Conservation (phyloP, 1,284 basidiomycete genomes). For the Exobasidium cylindrosporum region DNA sequence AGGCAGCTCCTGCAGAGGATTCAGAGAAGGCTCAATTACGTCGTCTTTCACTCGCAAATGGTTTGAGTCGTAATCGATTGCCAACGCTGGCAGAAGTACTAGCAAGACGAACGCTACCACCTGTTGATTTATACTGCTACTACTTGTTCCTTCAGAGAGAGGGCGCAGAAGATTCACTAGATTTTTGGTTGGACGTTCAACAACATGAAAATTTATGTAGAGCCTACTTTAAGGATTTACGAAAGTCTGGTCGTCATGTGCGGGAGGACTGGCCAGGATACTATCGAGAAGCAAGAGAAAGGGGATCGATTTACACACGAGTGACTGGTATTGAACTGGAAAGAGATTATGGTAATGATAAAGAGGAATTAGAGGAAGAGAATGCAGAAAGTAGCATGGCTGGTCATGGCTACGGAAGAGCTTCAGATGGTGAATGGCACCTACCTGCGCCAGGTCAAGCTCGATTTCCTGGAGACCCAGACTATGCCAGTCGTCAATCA, state of each 20-base stretch:
- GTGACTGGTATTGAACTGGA: constrained; percentile 68
- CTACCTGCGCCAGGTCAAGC: constrained; percentile 21
- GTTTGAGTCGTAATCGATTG: constrained; percentile 42
- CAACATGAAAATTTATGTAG: constrained; percentile 98
- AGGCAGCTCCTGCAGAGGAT: background rate
- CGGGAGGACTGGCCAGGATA: constrained; percentile 97
- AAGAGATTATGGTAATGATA: constrained; percentile 3
- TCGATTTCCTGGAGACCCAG: constrained; percentile 50
- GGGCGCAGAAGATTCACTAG: constrained; percentile 87
- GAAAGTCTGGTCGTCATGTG: constrained; percentile 84
- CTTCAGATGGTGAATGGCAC: constrained; percentile 11
- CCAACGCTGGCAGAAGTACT: constrained; percentile 56
- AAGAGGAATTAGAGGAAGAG: constrained; percentile 5
- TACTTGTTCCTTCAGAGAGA: constrained; percentile 71
- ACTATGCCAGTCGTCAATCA: constrained; percentile 30
- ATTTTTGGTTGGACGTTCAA: constrained; percentile 98
- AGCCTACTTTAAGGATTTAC: constrained; percentile 96
- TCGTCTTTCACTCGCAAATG: constrained; percentile 1
- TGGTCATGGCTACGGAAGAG: constrained; percentile 22
- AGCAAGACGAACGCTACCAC: constrained; percentile 68
- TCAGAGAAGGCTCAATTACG: background rate
- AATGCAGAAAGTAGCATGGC: constrained; percentile 22
- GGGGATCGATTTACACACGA: constrained; percentile 84
- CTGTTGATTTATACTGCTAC: constrained; percentile 97
- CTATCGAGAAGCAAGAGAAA: constrained; percentile 65